Evolutionary conservation across 108 stramenopile genomes (phyloP).

Genomic region (Conticribra guillardii): DNA sequence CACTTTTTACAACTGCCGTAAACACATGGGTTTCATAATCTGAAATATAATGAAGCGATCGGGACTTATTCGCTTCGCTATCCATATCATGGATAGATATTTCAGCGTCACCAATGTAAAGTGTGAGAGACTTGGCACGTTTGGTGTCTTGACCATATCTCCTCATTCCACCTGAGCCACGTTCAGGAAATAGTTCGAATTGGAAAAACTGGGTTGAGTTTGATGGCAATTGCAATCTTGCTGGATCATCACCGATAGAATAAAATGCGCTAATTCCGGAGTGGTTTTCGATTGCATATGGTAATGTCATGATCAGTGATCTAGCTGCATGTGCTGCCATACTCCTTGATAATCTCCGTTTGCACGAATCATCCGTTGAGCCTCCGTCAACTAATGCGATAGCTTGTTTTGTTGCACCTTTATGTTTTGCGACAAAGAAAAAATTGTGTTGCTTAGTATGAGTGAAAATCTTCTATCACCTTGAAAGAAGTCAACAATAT

Average conservation of each 20-base stretch:
- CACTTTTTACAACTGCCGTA: constrained; percentile 64
- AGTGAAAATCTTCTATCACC: too few species aligned
- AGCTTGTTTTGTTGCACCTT: constrained; percentile 49
- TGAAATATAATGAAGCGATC: constrained; percentile 48
- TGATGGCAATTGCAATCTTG: constrained; percentile 20
- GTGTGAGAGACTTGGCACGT: constrained; percentile 55
- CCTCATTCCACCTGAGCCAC: constrained; percentile 73
- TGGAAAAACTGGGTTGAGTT: constrained; percentile 76
- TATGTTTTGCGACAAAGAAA: neutral
- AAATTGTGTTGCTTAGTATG: too few species aligned
- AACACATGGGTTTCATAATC: constrained; percentile 52
- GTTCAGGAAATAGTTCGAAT: constrained; percentile 69
- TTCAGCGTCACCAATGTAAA: constrained; percentile 46
- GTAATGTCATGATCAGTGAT: constrained; percentile 73
- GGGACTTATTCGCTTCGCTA: constrained; percentile 49
- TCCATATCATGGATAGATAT: constrained; percentile 61
- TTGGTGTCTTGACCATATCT: constrained; percentile 83
- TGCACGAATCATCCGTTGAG: constrained; percentile 13
- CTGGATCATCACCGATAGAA: constrained; percentile 39
- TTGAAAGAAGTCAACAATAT: too few species aligned
- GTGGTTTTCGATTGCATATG: constrained; percentile 84
- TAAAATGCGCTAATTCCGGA: constrained; percentile 65
- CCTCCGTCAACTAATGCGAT: constrained; percentile 36
- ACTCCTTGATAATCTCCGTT: constrained; percentile 36
- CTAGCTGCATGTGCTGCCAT: constrained; percentile 72